Conservation (phyloP, 352 stramenopile species). For the Pythium phragmiticola region DNA sequence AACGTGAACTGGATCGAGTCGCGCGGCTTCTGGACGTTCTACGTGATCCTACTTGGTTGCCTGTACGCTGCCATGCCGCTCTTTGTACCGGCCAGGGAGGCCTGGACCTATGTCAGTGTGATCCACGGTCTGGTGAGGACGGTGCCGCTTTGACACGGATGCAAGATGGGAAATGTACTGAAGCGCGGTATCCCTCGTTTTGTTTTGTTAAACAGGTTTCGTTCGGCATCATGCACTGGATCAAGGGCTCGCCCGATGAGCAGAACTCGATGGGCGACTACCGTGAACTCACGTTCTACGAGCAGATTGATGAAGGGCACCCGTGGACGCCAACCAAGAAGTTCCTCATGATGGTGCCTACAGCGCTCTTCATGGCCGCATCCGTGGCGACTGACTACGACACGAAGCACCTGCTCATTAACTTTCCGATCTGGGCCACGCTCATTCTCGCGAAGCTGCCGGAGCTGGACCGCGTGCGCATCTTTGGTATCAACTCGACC, state of each 20-base stretch:
- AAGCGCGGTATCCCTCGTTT: not conserved
- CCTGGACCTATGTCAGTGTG: conserved; percentile 84
- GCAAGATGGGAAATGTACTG: not conserved
- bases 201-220: conserved; percentile 57
- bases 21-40: conserved; percentile 87
- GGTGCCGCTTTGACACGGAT: not conserved
- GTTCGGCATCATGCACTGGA: conserved; percentile 94
- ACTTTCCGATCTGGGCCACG: conserved; percentile 91
- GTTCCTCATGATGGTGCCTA: conserved; percentile 94
- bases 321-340: conserved; percentile 93
- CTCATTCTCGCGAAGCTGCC: conserved; percentile 93
- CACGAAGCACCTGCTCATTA: conserved; percentile 79
- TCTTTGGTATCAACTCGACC: conserved; percentile 96
- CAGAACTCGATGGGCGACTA: conserved; percentile 91
- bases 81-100: conserved; percentile 62
- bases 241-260: conserved; percentile 93
- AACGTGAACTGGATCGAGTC: conserved; percentile 92
- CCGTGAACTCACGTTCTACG: conserved; percentile 94
- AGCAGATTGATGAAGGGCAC: conserved; percentile 93
- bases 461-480: conserved; percentile 92
- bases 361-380: conserved; percentile 84
- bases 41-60: conserved; percentile 72
- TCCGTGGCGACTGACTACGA: conserved; percentile 91
- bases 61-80: conserved; percentile 82
- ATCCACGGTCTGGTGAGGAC: conserved; percentile 65